Conservation (phyloP, 306 rosid species). For the Trifolium fragiferum region DNA sequence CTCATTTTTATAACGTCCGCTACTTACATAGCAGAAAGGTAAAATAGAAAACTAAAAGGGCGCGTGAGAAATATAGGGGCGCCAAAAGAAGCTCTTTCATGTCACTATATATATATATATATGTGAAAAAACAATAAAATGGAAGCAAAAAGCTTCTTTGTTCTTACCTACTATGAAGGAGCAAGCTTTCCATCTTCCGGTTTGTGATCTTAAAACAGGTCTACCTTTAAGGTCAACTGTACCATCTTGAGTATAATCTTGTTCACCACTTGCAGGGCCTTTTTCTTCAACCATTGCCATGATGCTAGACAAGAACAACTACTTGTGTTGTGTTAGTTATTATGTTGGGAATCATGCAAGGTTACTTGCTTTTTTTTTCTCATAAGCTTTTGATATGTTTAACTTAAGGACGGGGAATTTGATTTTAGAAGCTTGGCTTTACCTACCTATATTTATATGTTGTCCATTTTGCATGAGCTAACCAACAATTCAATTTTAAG, state of each 20-base stretch:
- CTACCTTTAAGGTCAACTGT: slow-evolving; percentile 49
- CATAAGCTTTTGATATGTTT: slow-evolving; percentile 9
- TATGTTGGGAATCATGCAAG: neutral
- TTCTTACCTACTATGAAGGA: slow-evolving; percentile 49
- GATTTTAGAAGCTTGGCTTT: slow-evolving; percentile 20
- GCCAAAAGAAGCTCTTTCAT: too few species aligned
- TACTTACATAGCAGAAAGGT: too few species aligned
- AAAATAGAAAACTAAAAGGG: too few species aligned
- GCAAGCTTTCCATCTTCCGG: slow-evolving; percentile 52
- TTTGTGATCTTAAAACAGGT: slow-evolving; percentile 49
- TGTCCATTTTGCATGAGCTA: slow-evolving; percentile 48
- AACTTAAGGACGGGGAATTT: neutral
- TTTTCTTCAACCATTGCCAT: slow-evolving; percentile 47
- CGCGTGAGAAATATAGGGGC: too few species aligned
- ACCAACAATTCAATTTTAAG: neutral
- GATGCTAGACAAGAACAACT: slow-evolving; percentile 14
- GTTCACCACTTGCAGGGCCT: slow-evolving; percentile 8
- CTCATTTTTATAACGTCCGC: too few species aligned
- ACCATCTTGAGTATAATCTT: slow-evolving; percentile 52
- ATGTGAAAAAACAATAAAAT: neutral
- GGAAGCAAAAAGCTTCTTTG: neutral
- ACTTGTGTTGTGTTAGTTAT: neutral
- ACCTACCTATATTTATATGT: neutral
- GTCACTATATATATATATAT: too few species aligned
- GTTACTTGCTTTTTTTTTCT: neutral